These are phyloP conservation scores for Pulicaria dysenterica DNA, from an alignment of 129 eudicot species.

Conservation along the genomic window DNA sequence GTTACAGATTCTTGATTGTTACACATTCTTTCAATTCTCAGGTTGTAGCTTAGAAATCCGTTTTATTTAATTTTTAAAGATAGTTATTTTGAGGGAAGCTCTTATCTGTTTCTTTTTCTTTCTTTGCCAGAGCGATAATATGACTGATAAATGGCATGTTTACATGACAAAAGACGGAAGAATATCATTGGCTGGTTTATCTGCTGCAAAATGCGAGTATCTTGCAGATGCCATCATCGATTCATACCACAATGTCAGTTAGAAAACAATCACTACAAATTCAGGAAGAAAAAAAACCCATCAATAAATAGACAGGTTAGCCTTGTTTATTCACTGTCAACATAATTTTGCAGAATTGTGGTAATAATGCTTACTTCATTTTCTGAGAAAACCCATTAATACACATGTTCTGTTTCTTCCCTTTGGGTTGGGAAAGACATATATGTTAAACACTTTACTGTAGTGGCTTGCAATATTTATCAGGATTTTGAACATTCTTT, in stretches of 20 bases:
- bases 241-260: constrained; percentile 85
- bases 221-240: constrained; percentile 98
- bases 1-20: neutral
- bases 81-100: neutral
- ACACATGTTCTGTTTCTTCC: too few species aligned
- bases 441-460: too few species aligned
- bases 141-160: constrained; percentile 95
- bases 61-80: constrained; percentile 5
- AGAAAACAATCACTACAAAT: constrained; percentile 20
- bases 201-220: constrained; percentile 94
- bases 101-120: neutral
- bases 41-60: neutral
- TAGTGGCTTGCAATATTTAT: too few species aligned
- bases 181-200: constrained; percentile 92
- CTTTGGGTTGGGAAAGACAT: too few species aligned
- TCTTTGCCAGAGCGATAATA: constrained; percentile 76
- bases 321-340: neutral
- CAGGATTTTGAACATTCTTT: too few species aligned
- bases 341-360: neutral
- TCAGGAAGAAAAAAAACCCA: neutral
- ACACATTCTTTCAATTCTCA: neutral
- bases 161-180: constrained; percentile 99
- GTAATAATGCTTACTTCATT: neutral
- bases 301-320: constrained; percentile 27
- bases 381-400: neutral